Evolutionary conservation across 2,329 filamentous ascomycete species (phyloP).

Genomic region (Neofusicoccum umdonicola): DNA sequence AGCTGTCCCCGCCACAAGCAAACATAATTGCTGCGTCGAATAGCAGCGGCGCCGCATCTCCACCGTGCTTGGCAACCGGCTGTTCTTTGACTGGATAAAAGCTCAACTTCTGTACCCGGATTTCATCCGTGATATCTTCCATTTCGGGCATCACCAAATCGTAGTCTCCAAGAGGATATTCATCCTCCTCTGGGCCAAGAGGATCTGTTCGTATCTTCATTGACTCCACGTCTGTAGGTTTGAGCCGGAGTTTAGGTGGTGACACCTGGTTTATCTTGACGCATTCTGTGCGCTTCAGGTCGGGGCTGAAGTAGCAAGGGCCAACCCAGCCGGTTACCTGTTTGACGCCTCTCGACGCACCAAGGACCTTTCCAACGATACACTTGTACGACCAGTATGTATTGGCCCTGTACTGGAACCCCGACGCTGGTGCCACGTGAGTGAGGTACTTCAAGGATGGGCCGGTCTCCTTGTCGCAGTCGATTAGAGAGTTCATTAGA

Average conservation of each 20-base stretch:
- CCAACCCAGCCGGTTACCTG: constrained; percentile 73
- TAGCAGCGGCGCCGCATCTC: constrained; percentile 32
- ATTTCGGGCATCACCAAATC: constrained; percentile 57
- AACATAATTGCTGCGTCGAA: constrained; percentile 41
- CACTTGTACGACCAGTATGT: constrained; percentile 74
- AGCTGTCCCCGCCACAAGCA: constrained; percentile 39
- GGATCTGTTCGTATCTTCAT: constrained; percentile 69
- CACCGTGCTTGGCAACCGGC: constrained; percentile 23
- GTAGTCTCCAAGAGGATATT: constrained; percentile 68
- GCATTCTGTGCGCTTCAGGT: constrained; percentile 67
- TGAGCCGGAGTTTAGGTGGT: constrained; percentile 55
- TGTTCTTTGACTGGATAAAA: constrained; percentile 51
- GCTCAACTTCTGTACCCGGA: constrained; percentile 67
- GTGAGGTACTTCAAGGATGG: constrained; percentile 66
- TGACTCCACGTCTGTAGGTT: constrained; percentile 58
- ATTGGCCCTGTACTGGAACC: constrained; percentile 74
- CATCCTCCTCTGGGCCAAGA: constrained; percentile 61
- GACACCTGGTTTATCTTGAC: constrained; percentile 63
- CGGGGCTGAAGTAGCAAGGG: constrained; percentile 65
- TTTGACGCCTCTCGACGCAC: constrained; percentile 64
- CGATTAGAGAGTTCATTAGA: constrained; percentile 75
- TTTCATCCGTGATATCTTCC: constrained; percentile 61
- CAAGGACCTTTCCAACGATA: constrained; percentile 72
- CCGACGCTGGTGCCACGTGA: constrained; percentile 66
- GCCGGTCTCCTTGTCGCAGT: constrained; percentile 68